These are phyloP conservation scores for Pseudocercospora crystallina DNA, from an alignment of 2,329 filamentous ascomycete species.

Conservation along the genomic window DNA sequence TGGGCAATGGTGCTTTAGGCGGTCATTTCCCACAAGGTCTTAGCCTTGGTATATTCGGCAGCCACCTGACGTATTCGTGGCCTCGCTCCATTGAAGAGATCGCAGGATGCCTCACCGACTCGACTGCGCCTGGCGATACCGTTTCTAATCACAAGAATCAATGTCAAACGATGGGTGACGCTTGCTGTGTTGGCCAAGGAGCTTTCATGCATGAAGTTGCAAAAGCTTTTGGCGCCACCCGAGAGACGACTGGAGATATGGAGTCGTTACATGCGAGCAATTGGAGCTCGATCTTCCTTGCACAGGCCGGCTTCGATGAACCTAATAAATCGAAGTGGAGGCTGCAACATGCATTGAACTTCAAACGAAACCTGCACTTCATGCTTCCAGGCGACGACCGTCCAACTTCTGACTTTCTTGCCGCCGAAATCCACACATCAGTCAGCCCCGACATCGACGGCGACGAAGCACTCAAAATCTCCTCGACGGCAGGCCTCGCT, in stretches of 20 bases:
- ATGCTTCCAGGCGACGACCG: slow-evolving; percentile 29
- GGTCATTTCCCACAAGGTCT: slow-evolving; percentile 30
- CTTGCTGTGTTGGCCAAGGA: slow-evolving; percentile 45
- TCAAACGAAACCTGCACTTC: slow-evolving; percentile 32
- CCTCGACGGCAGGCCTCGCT: slow-evolving; percentile 6
- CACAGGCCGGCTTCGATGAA: too few species aligned
- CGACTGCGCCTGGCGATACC: slow-evolving; percentile 35
- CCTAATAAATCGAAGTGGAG: slow-evolving; percentile 34
- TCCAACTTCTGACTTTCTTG: background rate
- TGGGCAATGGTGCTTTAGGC: slow-evolving; percentile 32
- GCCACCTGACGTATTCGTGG: slow-evolving; percentile 21
- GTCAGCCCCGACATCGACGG: background rate
- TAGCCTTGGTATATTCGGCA: slow-evolving; percentile 22
- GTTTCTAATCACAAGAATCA: slow-evolving; percentile 35
- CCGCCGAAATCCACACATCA: slow-evolving; percentile 2
- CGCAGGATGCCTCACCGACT: slow-evolving; percentile 35
- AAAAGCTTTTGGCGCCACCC: slow-evolving; percentile 38
- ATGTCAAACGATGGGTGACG: slow-evolving; percentile 46
- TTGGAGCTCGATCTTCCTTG: too few species aligned
- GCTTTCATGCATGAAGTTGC: slow-evolving; percentile 41
- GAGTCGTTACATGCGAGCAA: too few species aligned
- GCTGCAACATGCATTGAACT: slow-evolving; percentile 33
- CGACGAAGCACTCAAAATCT: background rate
- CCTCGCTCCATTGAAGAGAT: slow-evolving; percentile 26
- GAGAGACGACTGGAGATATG: slow-evolving; percentile 37